Percentiles rank a stretch among this genome's conserved stretches.
Conservation (phyloP, 768 basidiomycete species). For the Boletales sp. region DNA sequence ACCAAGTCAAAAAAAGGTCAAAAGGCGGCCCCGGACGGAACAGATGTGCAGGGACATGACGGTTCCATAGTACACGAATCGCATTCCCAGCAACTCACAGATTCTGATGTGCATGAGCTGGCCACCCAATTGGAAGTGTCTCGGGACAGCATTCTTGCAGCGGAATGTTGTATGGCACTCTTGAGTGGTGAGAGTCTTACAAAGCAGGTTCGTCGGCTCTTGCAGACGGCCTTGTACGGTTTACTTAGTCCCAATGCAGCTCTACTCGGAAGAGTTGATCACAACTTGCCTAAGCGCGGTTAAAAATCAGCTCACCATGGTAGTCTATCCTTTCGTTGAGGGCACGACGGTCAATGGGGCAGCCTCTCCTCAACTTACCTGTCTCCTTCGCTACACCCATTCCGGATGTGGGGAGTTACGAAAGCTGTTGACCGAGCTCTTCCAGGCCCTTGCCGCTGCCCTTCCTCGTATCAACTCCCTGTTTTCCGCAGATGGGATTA, state of each 20-base stretch:
- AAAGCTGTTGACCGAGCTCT: conserved; percentile 59
- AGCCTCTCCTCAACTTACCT: conserved; percentile 47
- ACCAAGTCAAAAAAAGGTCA: conserved; percentile 46
- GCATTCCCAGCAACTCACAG: conserved; percentile 33
- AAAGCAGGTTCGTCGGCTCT: conserved; percentile 64
- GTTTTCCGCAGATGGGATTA: conserved; percentile 63
- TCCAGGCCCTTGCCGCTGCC: conserved; percentile 67
- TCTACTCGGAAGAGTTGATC: conserved; percentile 94
- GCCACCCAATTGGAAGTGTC: conserved; percentile 54
- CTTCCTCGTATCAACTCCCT: conserved; percentile 75
- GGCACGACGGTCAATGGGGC: conserved; percentile 44
- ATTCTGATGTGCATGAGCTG: conserved; percentile 50
- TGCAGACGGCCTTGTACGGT: not conserved
- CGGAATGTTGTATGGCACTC: conserved; percentile 77
- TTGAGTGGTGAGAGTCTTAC: conserved; percentile 76
- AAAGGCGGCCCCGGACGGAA: conserved; percentile 23
- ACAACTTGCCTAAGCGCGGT: conserved; percentile 69
- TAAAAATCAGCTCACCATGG: conserved; percentile 75
- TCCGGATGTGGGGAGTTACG: conserved; percentile 35
- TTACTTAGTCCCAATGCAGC: conserved; percentile 36
- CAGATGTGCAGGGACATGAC: conserved; percentile 1
- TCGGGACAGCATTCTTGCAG: conserved; percentile 73
- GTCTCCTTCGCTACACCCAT: conserved; percentile 45
- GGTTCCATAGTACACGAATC: conserved; percentile 3
- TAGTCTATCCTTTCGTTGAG: conserved; percentile 87